Evolutionary conservation across 1,139 yeast species (phyloP).

Genomic region (Blastobotrys arbuscula): DNA sequence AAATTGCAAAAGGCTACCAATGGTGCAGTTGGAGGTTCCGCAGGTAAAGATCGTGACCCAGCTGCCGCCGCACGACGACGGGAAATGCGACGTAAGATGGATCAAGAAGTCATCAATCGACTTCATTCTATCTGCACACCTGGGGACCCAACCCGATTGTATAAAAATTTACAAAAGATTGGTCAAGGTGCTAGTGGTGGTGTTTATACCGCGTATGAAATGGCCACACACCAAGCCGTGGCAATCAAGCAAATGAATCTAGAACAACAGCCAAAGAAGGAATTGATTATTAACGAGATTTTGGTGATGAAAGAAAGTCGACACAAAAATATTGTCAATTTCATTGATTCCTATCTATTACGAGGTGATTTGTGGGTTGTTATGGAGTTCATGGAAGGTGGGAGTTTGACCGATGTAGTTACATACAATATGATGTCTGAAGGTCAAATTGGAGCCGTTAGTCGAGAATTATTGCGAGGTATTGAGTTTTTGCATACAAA

Average conservation of each 20-base stretch:
- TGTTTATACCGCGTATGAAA: conserved; percentile 83
- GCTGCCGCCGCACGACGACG: conserved; percentile 53
- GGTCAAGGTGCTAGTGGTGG: conserved; percentile 99
- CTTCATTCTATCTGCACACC: conserved; percentile 73
- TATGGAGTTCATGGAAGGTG: conserved; percentile 99
- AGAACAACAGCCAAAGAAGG: conserved; percentile 90
- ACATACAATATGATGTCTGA: conserved; percentile 94
- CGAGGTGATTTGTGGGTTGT: conserved; percentile 82
- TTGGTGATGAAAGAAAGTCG: conserved; percentile 91
- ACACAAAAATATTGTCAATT: conserved; percentile 90
- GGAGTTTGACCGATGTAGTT: conserved; percentile 90
- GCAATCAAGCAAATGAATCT: conserved; percentile 97
- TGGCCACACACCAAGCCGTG: conserved; percentile 55
- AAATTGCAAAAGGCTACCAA: conserved; percentile 32
- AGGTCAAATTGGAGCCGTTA: conserved; percentile 96
- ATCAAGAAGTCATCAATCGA: conserved; percentile 63
- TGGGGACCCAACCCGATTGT: conserved; percentile 78
- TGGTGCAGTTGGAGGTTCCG: conserved; percentile 27
- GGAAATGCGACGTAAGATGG: conserved; percentile 64
- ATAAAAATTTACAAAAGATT: conserved; percentile 67
- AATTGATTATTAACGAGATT: conserved; percentile 88
- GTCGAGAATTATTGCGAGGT: conserved; percentile 84
- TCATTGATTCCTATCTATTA: conserved; percentile 72
- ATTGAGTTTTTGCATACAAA: conserved; percentile 81
- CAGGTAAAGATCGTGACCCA: conserved; percentile 36